phyloP scores from a whole-genome alignment of 1,284 basidiomycete genomes.

The Pterulicium gracile region DNA sequence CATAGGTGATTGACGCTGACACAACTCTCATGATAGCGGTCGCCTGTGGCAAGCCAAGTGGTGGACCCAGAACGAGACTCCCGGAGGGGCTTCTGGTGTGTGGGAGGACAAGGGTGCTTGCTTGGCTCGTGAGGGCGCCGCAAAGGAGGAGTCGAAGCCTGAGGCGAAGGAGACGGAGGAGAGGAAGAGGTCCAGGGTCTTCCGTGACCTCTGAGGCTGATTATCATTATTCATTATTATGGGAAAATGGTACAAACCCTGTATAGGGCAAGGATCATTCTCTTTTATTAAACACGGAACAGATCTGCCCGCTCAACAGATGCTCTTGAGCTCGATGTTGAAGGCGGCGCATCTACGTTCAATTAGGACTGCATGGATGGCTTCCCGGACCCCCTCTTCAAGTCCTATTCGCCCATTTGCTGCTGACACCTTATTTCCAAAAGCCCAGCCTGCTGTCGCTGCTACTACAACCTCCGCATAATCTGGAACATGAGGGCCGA shows the following conservation, averaged over 20 bases:
- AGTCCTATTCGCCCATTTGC: conserved; percentile 22
- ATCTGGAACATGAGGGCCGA: conserved; percentile 55
- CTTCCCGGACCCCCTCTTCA: conserved; percentile 33
- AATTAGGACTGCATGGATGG: conserved; percentile 40
- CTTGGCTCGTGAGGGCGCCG: conserved; percentile 2
- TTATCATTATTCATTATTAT: neutral
- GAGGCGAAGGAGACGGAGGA: neutral
- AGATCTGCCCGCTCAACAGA: conserved; percentile 25
- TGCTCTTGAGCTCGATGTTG: conserved; percentile 35
- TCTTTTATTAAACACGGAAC: no score
- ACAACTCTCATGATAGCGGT: conserved; percentile 19
- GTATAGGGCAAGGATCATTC: no score
- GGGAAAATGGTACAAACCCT: no score
- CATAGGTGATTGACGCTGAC: conserved; percentile 1
- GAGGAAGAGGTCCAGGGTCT: neutral
- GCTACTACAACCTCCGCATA: conserved; percentile 53
- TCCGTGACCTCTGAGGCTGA: neutral
- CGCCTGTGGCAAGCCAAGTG: conserved; percentile 47
- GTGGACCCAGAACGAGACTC: conserved; percentile 39
- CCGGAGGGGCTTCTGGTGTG: conserved; percentile 25
- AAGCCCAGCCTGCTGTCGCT: conserved; percentile 51
- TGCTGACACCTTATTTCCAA: conserved; percentile 36
- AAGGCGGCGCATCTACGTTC: conserved; percentile 54
- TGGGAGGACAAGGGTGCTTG: conserved; percentile 22
- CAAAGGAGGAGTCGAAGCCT: neutral